Conservation (phyloP, 306 rosid genomes). For the Ormosia semicastrata region DNA sequence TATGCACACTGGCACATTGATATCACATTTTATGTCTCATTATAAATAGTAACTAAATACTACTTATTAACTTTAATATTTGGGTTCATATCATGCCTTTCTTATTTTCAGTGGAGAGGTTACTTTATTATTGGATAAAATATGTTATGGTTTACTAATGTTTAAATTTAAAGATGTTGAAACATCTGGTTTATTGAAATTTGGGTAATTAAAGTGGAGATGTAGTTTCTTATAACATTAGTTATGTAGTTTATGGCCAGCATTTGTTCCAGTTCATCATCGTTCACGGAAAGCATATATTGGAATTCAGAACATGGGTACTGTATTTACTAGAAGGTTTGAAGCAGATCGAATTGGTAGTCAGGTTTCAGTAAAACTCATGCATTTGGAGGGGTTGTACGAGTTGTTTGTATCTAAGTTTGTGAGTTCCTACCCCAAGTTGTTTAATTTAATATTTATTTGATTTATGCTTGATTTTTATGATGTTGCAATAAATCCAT, state of each 20-base stretch:
- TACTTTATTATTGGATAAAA: background rate
- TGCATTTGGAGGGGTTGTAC: conserved; percentile 85
- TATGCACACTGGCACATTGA: background rate
- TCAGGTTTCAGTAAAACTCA: conserved; percentile 49
- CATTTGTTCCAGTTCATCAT: conserved; percentile 82
- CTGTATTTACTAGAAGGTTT: conserved; percentile 73
- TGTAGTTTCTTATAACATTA: conserved; percentile 25
- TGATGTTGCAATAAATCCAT: background rate
- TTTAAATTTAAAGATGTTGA: background rate
- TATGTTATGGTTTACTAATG: background rate
- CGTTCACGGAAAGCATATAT: conserved; percentile 75
- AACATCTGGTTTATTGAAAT: background rate
- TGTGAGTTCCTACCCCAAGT: conserved; percentile 50
- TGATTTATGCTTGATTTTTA: background rate
- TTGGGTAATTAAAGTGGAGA: conserved; percentile 1
- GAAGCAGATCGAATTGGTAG: conserved; percentile 70
- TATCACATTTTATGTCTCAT: background rate
- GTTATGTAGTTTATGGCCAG: conserved; percentile 76
- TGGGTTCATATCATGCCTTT: background rate
- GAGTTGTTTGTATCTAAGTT: conserved; percentile 80
- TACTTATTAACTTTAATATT: background rate
- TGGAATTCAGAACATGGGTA: conserved; percentile 87
- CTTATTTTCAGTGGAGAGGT: background rate
- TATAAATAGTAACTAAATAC: background rate
- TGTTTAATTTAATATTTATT: background rate